Conservation (phyloP, 2,329 filamentous ascomycete genomes). For the Cladosporium velox region DNA sequence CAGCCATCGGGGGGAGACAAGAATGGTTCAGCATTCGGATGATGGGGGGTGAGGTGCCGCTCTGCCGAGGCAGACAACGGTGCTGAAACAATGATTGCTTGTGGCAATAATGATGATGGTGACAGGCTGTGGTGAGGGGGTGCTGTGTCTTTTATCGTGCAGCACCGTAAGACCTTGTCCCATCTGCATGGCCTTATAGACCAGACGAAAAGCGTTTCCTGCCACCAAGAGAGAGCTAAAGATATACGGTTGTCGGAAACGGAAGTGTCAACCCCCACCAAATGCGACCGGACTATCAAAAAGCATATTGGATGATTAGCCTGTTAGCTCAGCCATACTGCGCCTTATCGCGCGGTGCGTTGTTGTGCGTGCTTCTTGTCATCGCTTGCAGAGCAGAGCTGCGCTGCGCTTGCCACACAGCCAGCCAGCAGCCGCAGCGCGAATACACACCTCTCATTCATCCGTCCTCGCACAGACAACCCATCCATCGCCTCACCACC, state of each 20-base stretch:
- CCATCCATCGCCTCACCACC: slow-evolving; percentile 1
- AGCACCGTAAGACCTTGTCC: not conserved
- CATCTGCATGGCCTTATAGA: not conserved
- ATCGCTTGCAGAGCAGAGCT: not conserved
- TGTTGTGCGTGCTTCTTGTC: not conserved
- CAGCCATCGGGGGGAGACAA: not conserved
- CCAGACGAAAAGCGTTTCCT: not conserved
- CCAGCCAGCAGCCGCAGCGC: not conserved
- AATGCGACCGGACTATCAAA: not conserved
- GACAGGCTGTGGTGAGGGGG: not conserved
- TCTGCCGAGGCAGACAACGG: not conserved
- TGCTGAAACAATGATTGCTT: not conserved
- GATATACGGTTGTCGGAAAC: not conserved
- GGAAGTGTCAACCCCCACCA: not conserved
- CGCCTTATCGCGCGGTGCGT: not conserved
- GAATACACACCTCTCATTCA: not conserved
- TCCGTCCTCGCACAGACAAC: not conserved
- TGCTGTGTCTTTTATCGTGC: not conserved
- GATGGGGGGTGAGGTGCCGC: not conserved
- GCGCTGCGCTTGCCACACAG: not conserved
- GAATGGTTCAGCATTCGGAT: not conserved
- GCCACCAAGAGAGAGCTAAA: not conserved
- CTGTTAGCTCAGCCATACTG: not conserved
- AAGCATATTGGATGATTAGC: not conserved
- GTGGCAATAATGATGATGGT: not conserved